These are phyloP conservation scores for Astrothelium subdiscretum DNA, from an alignment of 495 filamentous ascomycete genomes.

Conservation along the genomic window DNA sequence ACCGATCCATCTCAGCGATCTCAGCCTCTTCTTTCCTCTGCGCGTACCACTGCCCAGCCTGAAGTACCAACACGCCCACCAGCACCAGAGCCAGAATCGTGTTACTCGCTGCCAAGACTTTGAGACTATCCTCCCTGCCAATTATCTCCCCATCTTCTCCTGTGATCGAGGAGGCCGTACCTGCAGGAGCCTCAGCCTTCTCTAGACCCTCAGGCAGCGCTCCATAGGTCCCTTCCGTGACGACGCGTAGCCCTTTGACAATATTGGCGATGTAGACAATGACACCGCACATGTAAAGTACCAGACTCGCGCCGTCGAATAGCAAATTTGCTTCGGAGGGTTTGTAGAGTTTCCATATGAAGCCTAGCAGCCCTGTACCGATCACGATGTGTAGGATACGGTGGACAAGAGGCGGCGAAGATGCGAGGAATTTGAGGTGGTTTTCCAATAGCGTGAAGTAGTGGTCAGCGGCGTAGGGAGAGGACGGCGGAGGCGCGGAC, in stretches of 20 bases:
- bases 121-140: conserved; percentile 71
- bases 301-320: conserved; percentile 85
- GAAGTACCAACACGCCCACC: conserved; percentile 80
- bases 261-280: conserved; percentile 92
- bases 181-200: not conserved
- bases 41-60: conserved; percentile 98
- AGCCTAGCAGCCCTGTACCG: conserved; percentile 74
- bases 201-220: conserved; percentile 32
- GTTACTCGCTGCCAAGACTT: conserved; percentile 88
- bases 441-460: conserved; percentile 72
- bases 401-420: conserved; percentile 76
- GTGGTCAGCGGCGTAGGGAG: conserved; percentile 10
- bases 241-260: conserved; percentile 77
- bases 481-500: conserved; percentile 44
- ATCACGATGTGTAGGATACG: conserved; percentile 91
- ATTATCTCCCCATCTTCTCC: conserved; percentile 38
- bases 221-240: conserved; percentile 43
- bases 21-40: conserved; percentile 85
- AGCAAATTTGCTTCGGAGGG: conserved; percentile 87
- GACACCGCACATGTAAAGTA: conserved; percentile 83
- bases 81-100: conserved; percentile 88
- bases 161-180: not conserved
- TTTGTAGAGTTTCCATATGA: conserved; percentile 85
- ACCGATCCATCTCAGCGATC: conserved; percentile 43
- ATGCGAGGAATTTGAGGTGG: conserved; percentile 77